Percentiles rank a stretch among this genome's conserved stretches.
phyloP scores from a whole-genome alignment of 768 basidiomycete species.

The Pilatotrama ljubarskyi region DNA sequence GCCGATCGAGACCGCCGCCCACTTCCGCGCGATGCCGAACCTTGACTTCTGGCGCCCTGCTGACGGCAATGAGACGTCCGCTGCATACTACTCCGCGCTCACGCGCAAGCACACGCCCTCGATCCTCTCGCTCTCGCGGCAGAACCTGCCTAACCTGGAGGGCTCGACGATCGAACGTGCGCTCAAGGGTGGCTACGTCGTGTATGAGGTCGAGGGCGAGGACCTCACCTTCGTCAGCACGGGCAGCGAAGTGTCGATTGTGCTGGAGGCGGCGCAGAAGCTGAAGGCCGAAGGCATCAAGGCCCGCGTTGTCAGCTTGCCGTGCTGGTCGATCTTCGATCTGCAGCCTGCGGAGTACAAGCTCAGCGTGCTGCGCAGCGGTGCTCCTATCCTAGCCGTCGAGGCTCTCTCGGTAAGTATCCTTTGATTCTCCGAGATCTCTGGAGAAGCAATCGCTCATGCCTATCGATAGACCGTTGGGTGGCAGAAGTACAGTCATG shows the following conservation, averaged over 20 bases:
- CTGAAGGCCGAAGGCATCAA: conserved; percentile 78
- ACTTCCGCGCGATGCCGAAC: conserved; percentile 89
- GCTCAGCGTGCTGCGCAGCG: conserved; percentile 82
- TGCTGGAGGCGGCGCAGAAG: conserved; percentile 80
- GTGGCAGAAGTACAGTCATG: conserved; percentile 90
- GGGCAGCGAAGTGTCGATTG: conserved; percentile 88
- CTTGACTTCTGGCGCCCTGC: conserved; percentile 91
- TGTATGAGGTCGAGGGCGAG: conserved; percentile 77
- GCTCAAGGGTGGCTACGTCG: conserved; percentile 82
- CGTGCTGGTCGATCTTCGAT: conserved; percentile 89
- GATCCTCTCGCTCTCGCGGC: conserved; percentile 78
- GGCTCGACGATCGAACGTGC: conserved; percentile 85
- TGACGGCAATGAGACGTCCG: conserved; percentile 97
- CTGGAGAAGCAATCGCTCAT: background rate
- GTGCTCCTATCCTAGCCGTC: conserved; percentile 85
- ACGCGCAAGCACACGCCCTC: conserved; percentile 78
- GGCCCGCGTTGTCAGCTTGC: conserved; percentile 82
- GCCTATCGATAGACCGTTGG: conserved; percentile 53
- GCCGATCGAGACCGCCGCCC: conserved; percentile 86
- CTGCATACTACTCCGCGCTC: conserved; percentile 81
- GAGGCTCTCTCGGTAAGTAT: conserved; percentile 70
- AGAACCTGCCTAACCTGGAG: conserved; percentile 92
- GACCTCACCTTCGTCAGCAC: conserved; percentile 87
- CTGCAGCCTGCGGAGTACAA: conserved; percentile 78
- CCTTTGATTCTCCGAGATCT: background rate